Evolutionary conservation across 257 asterid species (phyloP).

Genomic region (Schizonepeta tenuifolia): DNA sequence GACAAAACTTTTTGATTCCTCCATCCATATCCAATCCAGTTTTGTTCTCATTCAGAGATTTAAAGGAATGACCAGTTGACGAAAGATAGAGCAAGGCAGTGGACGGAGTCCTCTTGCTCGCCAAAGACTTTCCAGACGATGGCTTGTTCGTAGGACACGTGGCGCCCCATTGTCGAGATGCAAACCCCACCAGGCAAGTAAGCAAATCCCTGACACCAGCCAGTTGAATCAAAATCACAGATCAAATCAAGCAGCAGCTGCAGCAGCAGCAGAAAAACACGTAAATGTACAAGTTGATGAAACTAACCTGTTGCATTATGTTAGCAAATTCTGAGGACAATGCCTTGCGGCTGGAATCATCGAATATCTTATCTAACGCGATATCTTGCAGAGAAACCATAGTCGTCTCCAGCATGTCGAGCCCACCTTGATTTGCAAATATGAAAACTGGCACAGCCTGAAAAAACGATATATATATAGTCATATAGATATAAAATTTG

Average conservation of each 20-base stretch:
- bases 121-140: conserved; percentile 86
- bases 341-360: conserved; percentile 70
- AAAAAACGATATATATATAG: conserved; percentile 1
- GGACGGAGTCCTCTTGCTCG: conserved; percentile 61
- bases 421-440: conserved; percentile 87
- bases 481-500: no score
- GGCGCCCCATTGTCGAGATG: conserved; percentile 89
- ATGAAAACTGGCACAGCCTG: conserved; percentile 81
- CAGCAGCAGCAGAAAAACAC: neutral
- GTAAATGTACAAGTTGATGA: neutral
- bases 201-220: conserved; percentile 59
- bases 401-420: conserved; percentile 90
- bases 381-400: conserved; percentile 86
- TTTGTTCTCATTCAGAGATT: neutral
- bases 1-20: conserved; percentile 45
- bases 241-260: neutral
- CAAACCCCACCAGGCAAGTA: conserved; percentile 82
- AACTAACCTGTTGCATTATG: conserved; percentile 81
- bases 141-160: conserved; percentile 81
- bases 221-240: conserved; percentile 12
- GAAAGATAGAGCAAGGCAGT: conserved; percentile 80
- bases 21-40: conserved; percentile 2
- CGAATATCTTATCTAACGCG: conserved; percentile 73
- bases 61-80: conserved; percentile 88
- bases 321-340: conserved; percentile 66